Conservation (phyloP, 768 basidiomycete species). For the Rhodosporidiobolus sp. region DNA sequence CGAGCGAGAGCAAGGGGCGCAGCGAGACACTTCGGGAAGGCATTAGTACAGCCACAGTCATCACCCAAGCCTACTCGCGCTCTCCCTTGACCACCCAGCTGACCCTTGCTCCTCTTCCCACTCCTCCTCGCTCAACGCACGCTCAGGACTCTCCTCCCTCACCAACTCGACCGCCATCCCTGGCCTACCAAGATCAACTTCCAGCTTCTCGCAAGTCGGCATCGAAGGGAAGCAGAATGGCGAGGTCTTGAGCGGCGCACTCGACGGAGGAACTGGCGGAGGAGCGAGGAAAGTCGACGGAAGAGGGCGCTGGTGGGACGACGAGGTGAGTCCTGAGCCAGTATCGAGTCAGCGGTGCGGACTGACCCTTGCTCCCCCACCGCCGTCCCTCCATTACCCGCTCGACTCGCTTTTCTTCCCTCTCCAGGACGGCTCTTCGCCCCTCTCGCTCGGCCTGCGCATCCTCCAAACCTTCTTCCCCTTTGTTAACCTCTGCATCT, state of each 20-base stretch:
- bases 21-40: no score
- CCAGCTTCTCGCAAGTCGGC: not conserved
- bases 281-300: conserved; percentile 5
- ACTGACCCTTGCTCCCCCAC: no score
- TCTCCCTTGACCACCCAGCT: not conserved
- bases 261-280: not conserved
- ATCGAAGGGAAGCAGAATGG: conserved; percentile 17
- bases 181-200: not conserved
- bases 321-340: not conserved
- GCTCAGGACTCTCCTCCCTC: conserved; percentile 6
- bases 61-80: no score
- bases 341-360: not conserved
- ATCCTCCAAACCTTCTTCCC: conserved; percentile 12
- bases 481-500: conserved; percentile 35
- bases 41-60: no score
- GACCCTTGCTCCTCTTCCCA: not conserved
- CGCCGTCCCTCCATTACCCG: no score
- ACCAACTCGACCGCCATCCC: not conserved
- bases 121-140: not conserved
- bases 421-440: not conserved
- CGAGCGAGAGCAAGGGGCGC: no score
- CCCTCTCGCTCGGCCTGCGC: conserved; percentile 2
- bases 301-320: not conserved
- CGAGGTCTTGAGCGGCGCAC: not conserved
- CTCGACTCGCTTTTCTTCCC: not conserved